Base-by-base conservation (phyloP, 768 basidiomycete species). In the Lentinula detonsa region DNA sequence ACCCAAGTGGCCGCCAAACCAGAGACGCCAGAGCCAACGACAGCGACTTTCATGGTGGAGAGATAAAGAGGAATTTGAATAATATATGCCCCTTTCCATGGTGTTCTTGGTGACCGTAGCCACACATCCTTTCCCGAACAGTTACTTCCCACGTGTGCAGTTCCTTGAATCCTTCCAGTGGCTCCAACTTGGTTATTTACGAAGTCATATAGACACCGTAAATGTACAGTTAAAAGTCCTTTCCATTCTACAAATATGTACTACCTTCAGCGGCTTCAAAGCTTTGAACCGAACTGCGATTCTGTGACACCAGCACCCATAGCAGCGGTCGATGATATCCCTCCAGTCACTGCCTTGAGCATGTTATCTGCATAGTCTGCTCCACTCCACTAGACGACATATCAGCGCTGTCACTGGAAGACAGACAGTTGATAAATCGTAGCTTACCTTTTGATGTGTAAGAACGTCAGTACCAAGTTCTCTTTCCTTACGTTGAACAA, bases 251-350 rank as follows among this genome's bases (percentile, higher is more conserved):
- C 9, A 50, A 8, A 31, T 50, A 50, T 15, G 10, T 10, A 23
- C 49, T 18, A n/a, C 13, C 37, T 39, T 39, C 37, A 39, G 15
- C 5, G 2, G 9, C 11, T 34, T n/a, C n/a, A 84, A 63, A 84
- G 67, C 67, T 78, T 84, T 35, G 75, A 52, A 62, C 66, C 68
- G 75, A 96, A 97, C 73, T 96, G 95, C 40, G 86, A 74, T 76
- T 97, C 95, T 0, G 95, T 97, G 34, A 96, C 94, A 60, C 96
- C 96, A 66, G 87, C 86, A 54, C 96, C 97, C 96, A 98, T 98
- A n/a, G 97, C 96, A n/a, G 95, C 85, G 10, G 96, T 98, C 52
- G 93, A 95, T 40, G 93, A 96, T 63, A 99, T 84, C 61, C 97
- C 97, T 28, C 97, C 97, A 39, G 97, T 99, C 59, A 98, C 93